Conservation (phyloP, 345 rosid genomes). For the Citrus sp. region DNA sequence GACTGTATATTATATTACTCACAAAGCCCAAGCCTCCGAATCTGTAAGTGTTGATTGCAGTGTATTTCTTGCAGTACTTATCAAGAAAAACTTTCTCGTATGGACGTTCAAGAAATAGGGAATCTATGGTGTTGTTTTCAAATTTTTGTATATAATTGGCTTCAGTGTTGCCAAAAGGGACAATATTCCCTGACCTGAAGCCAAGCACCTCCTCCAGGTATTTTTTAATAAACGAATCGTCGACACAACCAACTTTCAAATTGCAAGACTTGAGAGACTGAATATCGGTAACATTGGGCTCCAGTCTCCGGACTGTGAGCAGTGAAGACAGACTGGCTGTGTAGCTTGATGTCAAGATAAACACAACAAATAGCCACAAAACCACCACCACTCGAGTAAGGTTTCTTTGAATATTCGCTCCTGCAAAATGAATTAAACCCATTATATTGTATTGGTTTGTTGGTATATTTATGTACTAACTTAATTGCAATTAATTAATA, state of each 20-base stretch:
- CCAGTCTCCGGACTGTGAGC: constrained; percentile 36
- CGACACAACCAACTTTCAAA: constrained; percentile 34
- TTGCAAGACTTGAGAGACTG: constrained; percentile 13
- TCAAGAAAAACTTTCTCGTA: constrained; percentile 32
- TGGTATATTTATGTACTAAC: not conserved
- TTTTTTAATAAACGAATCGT: constrained; percentile 28
- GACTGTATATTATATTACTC: constrained; percentile 7
- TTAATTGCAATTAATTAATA: not conserved
- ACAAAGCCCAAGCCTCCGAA: constrained; percentile 56
- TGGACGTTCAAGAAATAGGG: constrained; percentile 43
- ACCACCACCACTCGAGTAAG: constrained; percentile 35
- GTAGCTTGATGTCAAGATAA: constrained; percentile 45
- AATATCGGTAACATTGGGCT: constrained; percentile 27
- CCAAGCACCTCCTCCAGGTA: constrained; percentile 25
- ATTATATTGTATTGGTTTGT: not conserved
- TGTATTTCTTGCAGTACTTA: constrained; percentile 30
- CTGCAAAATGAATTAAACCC: constrained; percentile 16
- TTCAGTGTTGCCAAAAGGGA: not conserved
- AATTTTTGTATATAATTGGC: constrained; percentile 16
- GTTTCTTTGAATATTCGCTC: constrained; percentile 24
- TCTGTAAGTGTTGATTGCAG: constrained; percentile 20
- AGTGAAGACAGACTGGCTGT: constrained; percentile 45
- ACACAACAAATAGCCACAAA: constrained; percentile 45
- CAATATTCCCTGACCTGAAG: constrained; percentile 12
- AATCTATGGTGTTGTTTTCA: constrained; percentile 16